phyloP scores from a whole-genome alignment of 1,139 yeast genomes.

The Yamadazyma pseudoaaseri region DNA sequence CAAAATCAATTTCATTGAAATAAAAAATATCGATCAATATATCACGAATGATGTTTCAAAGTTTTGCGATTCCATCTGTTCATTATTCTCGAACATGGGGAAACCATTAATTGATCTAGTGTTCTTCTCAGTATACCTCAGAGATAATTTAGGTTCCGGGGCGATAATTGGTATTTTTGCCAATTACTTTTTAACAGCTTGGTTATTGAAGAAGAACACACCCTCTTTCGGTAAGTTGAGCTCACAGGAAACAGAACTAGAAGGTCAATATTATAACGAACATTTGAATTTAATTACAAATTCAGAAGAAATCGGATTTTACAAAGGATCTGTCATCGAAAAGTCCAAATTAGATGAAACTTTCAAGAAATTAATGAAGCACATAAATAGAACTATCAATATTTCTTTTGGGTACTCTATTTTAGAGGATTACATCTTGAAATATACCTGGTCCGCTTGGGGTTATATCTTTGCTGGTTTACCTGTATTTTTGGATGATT shows the following conservation, averaged over 20 bases:
- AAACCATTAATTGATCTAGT: constrained; percentile 87
- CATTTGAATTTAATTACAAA: constrained; percentile 84
- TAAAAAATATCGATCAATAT: constrained; percentile 61
- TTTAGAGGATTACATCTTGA: constrained; percentile 82
- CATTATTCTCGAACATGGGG: constrained; percentile 84
- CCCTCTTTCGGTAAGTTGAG: constrained; percentile 86
- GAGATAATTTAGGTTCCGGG: constrained; percentile 82
- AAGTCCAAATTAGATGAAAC: constrained; percentile 62
- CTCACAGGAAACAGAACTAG: constrained; percentile 71
- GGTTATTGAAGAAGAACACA: constrained; percentile 66
- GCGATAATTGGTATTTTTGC: constrained; percentile 81
- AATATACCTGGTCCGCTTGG: constrained; percentile 93
- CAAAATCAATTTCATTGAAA: constrained; percentile 50
- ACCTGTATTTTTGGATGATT: constrained; percentile 63
- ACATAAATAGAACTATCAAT: constrained; percentile 49
- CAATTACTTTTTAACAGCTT: constrained; percentile 80
- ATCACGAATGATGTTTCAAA: constrained; percentile 82
- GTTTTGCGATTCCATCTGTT: constrained; percentile 80
- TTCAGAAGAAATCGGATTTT: constrained; percentile 92
- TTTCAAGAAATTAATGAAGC: constrained; percentile 52
- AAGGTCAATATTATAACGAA: constrained; percentile 86
- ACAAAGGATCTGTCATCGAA: constrained; percentile 86
- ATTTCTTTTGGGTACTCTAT: constrained; percentile 60
- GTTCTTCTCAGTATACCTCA: constrained; percentile 81
- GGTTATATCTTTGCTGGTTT: constrained; percentile 88